A percentile compares a stretch with the other conserved stretches of the same genome.
Conservation (phyloP, 495 filamentous ascomycete genomes). For the Penicillium nucicola region DNA sequence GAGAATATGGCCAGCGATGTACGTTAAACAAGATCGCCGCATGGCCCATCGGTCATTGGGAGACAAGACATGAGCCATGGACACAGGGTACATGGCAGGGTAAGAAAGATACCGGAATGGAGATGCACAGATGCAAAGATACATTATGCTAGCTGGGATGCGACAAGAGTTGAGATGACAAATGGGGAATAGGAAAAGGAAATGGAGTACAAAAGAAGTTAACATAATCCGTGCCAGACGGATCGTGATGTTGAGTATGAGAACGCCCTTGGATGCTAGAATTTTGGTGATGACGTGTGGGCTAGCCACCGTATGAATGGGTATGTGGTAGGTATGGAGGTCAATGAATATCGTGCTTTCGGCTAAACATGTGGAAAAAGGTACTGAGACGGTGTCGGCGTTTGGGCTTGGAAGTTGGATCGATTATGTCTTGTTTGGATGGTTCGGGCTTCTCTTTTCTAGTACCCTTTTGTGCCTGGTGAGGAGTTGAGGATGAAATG, state of each 20-base stretch:
- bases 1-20: constrained; percentile 2
- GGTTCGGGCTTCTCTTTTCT: background rate
- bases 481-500: background rate
- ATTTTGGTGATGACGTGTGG: constrained; percentile 10
- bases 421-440: background rate
- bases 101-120: background rate
- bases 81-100: background rate
- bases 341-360: constrained; percentile 19
- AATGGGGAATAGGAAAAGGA: background rate
- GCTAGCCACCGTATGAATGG: constrained; percentile 3
- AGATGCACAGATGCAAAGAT: background rate
- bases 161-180: background rate
- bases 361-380: constrained; percentile 23
- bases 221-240: constrained; percentile 14
- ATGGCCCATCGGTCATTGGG: background rate
- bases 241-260: constrained; percentile 2
- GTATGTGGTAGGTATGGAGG: constrained; percentile 7
- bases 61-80: background rate
- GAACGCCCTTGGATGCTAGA: constrained; percentile 11
- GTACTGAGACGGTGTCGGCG: constrained; percentile 23
- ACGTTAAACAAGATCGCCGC: background rate
- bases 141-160: background rate
- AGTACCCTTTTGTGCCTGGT: background rate
- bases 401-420: constrained; percentile 7
- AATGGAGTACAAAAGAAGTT: background rate